Percentiles rank a stretch among this genome's conserved stretches.
phyloP scores from a whole-genome alignment of 2,329 filamentous ascomycete genomes.

The Penicillium digitatum region DNA sequence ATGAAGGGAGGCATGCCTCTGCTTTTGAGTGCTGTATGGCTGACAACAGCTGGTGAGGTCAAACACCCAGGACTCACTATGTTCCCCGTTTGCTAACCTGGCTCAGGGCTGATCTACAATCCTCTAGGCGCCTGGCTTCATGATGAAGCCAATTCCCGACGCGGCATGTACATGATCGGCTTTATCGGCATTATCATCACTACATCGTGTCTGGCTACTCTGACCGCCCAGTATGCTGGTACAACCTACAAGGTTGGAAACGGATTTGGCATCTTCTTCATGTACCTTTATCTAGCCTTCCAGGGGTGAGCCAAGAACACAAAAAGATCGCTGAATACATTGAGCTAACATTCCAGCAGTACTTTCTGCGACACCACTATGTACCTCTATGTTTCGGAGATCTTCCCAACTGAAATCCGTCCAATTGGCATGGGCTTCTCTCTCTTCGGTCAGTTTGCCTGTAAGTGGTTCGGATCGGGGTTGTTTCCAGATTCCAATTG shows the following conservation, averaged over 20 bases:
- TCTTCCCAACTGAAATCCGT: slow-evolving; percentile 50
- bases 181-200: slow-evolving; percentile 41
- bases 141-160: slow-evolving; percentile 37
- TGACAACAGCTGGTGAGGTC: slow-evolving; percentile 44
- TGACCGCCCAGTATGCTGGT: slow-evolving; percentile 38
- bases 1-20: slow-evolving; percentile 44
- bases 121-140: slow-evolving; percentile 38
- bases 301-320: slow-evolving; percentile 37
- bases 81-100: slow-evolving; percentile 9
- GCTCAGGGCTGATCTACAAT: slow-evolving; percentile 40
- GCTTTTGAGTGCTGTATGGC: slow-evolving; percentile 44
- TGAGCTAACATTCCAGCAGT: slow-evolving; percentile 22
- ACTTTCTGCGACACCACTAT: slow-evolving; percentile 48
- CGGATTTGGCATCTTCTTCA: slow-evolving; percentile 41
- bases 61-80: not conserved
- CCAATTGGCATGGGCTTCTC: slow-evolving; percentile 53
- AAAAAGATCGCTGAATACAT: not conserved
- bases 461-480: slow-evolving; percentile 14
- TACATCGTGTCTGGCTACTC: slow-evolving; percentile 40
- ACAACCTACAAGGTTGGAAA: slow-evolving; percentile 42
- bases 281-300: slow-evolving; percentile 48
- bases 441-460: slow-evolving; percentile 49
- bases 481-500: not conserved
- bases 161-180: slow-evolving; percentile 43
- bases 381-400: slow-evolving; percentile 47